Evolutionary conservation across 768 basidiomycete genomes (phyloP), one percentile per base, ranked within the genome.

Genomic region (Boletus reticulatus): DNA sequence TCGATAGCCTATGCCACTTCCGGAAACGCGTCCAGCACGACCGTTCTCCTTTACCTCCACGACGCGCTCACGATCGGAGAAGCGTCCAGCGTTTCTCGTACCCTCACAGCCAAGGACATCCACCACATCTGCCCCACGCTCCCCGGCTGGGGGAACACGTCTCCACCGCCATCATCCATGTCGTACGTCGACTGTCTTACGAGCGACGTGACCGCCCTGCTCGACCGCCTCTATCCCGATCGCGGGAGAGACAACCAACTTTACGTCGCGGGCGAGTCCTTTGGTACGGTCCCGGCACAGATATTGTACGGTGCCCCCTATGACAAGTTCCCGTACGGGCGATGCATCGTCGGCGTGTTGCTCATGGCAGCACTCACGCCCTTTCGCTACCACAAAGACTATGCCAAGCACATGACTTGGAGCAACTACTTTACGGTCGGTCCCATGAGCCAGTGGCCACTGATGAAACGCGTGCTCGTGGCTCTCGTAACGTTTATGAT

Each of bases 71-170:
- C 74, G 37, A 61, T 83, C n/a, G 84, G 82, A 6, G 70, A 75
- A 32, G 76, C 77, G 6, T 66, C 71, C 32, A 59, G 55, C 1
- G 60, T 71, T 9, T 72, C 76, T 4, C 71, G 65, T 14, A 60
- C 67, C 29, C 61, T 81, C 53, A 32, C 71, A 11, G 71, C 76
- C 16, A 78, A 73, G 58, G 62, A 74, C 43, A 66, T 80, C 5
- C 82, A 81, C 61, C 70, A 70, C 48, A 62, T 85, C 39, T 72
- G 77, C 12, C 82, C 82, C 4, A 80, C 83, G 11, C 77, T 85
- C 32, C 79, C 81, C 20, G 84, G 82, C 2, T 84, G 84, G 83
- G 83, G 83, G 4, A 73, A 73, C 43, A 78, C 83, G 6, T 80
- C 81, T 0, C 75, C 79, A 1, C 65, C 75, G 7, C 64, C 64